These are phyloP conservation scores for Stereocaulon alpinum DNA, from an alignment of 495 filamentous ascomycete genomes.

Conservation along the genomic window DNA sequence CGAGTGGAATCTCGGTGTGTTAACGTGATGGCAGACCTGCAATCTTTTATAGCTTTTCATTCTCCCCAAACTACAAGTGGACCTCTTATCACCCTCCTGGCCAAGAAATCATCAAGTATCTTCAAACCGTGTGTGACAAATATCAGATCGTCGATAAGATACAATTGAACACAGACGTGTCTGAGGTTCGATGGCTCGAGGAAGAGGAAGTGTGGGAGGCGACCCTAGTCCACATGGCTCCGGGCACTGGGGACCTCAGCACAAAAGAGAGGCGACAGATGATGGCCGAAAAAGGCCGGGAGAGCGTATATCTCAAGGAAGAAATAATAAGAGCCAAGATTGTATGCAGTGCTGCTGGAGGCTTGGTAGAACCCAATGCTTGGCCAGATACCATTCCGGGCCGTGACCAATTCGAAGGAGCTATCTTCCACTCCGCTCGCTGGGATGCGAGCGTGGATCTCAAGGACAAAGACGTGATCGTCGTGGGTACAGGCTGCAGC, in stretches of 20 bases:
- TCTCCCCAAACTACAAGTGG: conserved; percentile 50
- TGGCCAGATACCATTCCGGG: conserved; percentile 45
- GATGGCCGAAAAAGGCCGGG: conserved; percentile 27
- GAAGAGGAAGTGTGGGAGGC: conserved; percentile 49
- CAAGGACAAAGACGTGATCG: conserved; percentile 42
- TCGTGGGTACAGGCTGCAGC: conserved; percentile 54
- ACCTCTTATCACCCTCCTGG: conserved; percentile 43
- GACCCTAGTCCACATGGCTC: conserved; percentile 37
- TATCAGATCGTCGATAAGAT: conserved; percentile 51
- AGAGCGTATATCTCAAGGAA: conserved; percentile 32
- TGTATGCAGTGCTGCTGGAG: conserved; percentile 46
- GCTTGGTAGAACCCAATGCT: conserved; percentile 41
- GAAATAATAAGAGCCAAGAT: conserved; percentile 45
- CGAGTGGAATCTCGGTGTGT: conserved; percentile 14
- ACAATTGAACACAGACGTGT: conserved; percentile 47
- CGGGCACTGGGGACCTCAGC: conserved; percentile 40
- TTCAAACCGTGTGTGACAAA: conserved; percentile 46
- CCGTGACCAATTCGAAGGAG: conserved; percentile 43
- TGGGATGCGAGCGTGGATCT: conserved; percentile 42
- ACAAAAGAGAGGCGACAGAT: conserved; percentile 26
- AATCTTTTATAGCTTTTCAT: conserved; percentile 53
- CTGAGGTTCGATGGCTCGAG: conserved; percentile 34
- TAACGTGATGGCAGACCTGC: conserved; percentile 34
- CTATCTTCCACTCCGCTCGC: conserved; percentile 47
- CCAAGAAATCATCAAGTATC: conserved; percentile 48